Conservation (phyloP, 768 basidiomycete genomes). For the Pilatotrama ljubarskyi region DNA sequence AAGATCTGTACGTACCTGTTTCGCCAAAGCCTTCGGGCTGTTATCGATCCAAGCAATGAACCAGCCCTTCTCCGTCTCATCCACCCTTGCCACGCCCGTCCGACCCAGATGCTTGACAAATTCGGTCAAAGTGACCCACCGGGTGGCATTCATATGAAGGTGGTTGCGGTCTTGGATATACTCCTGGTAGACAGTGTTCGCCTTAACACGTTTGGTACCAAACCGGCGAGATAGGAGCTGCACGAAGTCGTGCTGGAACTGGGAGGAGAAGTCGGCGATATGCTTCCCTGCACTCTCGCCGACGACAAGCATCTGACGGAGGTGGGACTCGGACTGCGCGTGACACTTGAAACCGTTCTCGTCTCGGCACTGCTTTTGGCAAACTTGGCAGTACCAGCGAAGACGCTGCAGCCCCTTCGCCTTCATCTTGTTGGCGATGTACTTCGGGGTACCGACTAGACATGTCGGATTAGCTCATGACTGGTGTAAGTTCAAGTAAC, state of each 20-base stretch:
- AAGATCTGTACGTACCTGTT: slow-evolving; percentile 55
- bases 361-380: slow-evolving; percentile 97
- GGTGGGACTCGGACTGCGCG: slow-evolving; percentile 81
- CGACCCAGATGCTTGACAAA: slow-evolving; percentile 90
- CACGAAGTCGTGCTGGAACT: slow-evolving; percentile 95
- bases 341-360: slow-evolving; percentile 99
- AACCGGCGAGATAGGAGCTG: slow-evolving; percentile 86
- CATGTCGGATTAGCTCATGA: neutral
- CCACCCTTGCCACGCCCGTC: slow-evolving; percentile 83
- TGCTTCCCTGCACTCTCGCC: slow-evolving; percentile 92
- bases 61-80: slow-evolving; percentile 99
- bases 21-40: slow-evolving; percentile 90
- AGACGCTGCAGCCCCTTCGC: slow-evolving; percentile 94
- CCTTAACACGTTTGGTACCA: slow-evolving; percentile 91
- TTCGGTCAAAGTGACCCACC: slow-evolving; percentile 98
- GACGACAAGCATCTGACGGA: slow-evolving; percentile 96
- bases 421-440: slow-evolving; percentile 95
- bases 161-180: slow-evolving; percentile 93
- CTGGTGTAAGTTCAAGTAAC: neutral
- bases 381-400: slow-evolving; percentile 98
- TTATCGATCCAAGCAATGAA: slow-evolving; percentile 98
- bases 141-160: slow-evolving; percentile 97
- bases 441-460: slow-evolving; percentile 84
- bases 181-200: slow-evolving; percentile 97
- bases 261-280: slow-evolving; percentile 84